These are phyloP conservation scores for Chlamydomonas applanata DNA, from an alignment of 139 green algal genomes.

Conservation along the genomic window DNA sequence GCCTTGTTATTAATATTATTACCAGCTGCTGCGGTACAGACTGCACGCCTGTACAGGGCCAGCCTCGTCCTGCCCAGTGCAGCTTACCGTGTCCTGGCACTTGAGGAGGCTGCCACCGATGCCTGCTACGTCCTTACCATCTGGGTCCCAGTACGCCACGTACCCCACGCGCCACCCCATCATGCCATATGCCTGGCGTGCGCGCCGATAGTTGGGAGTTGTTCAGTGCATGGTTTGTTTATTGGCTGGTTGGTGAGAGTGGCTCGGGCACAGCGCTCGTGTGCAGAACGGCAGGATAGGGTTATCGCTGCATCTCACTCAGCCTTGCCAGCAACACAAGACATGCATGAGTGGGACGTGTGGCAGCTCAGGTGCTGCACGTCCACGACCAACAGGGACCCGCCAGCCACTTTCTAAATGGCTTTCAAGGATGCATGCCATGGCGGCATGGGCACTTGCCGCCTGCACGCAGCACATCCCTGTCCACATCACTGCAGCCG, in stretches of 20 bases:
- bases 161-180: constrained; percentile 92
- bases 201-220: not conserved
- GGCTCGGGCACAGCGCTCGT: not conserved
- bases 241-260: not conserved
- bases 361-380: too few relatives aligned
- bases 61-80: not conserved
- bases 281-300: not conserved
- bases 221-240: not conserved
- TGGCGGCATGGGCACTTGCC: not conserved
- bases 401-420: too few relatives aligned
- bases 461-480: not conserved
- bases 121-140: constrained; percentile 8
- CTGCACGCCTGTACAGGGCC: constrained; percentile 49
- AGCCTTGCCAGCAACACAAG: too few relatives aligned
- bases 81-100: constrained; percentile 24
- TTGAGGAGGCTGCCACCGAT: constrained; percentile 62
- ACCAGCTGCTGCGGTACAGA: too few relatives aligned
- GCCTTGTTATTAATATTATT: too few relatives aligned
- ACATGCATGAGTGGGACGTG: too few relatives aligned
- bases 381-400: too few relatives aligned
- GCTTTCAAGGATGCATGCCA: not conserved
- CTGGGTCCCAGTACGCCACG: constrained; percentile 57
- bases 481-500: too few relatives aligned
- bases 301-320: not conserved
- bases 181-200: constrained; percentile 75